These are phyloP conservation scores for Rubia peregrina DNA, from an alignment of 305 asterid genomes.

Conservation along the genomic window DNA sequence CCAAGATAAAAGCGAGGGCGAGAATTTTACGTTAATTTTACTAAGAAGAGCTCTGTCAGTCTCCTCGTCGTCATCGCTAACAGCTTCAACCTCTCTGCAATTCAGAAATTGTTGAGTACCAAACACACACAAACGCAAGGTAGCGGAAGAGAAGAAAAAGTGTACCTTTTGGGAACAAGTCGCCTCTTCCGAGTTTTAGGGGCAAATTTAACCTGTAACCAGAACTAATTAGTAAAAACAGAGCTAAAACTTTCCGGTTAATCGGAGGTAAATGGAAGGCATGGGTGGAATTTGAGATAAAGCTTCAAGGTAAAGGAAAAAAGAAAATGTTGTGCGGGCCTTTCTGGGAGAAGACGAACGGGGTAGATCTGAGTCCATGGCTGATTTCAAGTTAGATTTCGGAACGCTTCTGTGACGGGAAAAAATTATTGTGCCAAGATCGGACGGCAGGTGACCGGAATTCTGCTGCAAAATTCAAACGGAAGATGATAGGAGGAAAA, in stretches of 20 bases:
- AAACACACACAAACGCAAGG: neutral
- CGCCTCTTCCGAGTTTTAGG: slow-evolving; percentile 37
- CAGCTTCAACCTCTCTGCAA: slow-evolving; percentile 26
- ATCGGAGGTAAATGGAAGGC: neutral
- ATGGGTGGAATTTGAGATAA: neutral
- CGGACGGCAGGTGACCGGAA: neutral
- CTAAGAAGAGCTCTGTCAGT: slow-evolving; percentile 23
- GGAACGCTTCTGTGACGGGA: neutral
- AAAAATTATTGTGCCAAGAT: neutral
- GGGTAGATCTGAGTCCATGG: slow-evolving; percentile 27
- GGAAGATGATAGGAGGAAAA: neutral
- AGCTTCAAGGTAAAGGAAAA: too few relatives aligned
- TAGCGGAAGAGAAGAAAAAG: neutral
- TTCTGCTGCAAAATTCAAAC: neutral
- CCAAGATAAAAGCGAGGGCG: neutral
- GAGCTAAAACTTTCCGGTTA: neutral
- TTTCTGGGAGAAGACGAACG: slow-evolving; percentile 29
- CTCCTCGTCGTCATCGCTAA: slow-evolving; percentile 15
- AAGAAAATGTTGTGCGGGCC: slow-evolving; percentile 27
- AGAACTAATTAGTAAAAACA: neutral
- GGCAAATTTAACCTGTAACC: slow-evolving; percentile 31
- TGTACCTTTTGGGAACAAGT: slow-evolving; percentile 22
- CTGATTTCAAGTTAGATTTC: neutral
- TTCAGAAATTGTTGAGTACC: neutral
- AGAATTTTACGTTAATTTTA: slow-evolving; percentile 24